phyloP scores from a whole-genome alignment of 1,284 basidiomycete species.

The Somion occarium region DNA sequence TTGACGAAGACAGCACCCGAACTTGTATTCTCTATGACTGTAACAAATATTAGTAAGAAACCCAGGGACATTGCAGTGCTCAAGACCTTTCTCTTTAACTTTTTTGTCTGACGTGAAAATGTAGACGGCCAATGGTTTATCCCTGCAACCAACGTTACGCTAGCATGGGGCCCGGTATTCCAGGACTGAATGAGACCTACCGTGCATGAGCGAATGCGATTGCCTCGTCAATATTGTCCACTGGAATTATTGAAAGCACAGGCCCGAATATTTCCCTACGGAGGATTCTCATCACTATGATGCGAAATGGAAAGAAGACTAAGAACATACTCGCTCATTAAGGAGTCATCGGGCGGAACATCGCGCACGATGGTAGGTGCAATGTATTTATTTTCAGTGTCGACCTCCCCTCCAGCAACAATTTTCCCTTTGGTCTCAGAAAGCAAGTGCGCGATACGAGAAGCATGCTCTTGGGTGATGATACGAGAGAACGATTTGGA shows the following conservation, averaged over 20 bases:
- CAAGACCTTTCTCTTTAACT: background rate
- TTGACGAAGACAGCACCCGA: background rate
- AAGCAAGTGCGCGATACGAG: conserved; percentile 60
- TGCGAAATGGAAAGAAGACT: background rate
- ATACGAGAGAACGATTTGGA: conserved; percentile 45
- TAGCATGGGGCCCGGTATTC: too few species aligned
- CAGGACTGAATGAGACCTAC: conserved; percentile 34
- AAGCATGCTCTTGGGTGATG: conserved; percentile 49
- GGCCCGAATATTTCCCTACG: conserved; percentile 35
- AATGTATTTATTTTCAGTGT: conserved; percentile 51
- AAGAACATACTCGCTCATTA: conserved; percentile 70
- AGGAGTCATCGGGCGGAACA: conserved; percentile 31
- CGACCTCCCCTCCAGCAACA: conserved; percentile 62
- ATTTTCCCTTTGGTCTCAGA: conserved; percentile 50
- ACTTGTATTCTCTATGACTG: background rate
- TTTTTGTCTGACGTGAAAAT: conserved; percentile 54
- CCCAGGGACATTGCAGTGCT: too few species aligned
- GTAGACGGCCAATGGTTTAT: conserved; percentile 75
- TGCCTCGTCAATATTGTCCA: conserved; percentile 68
- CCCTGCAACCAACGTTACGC: conserved; percentile 44
- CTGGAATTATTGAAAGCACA: conserved; percentile 68
- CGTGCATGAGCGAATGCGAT: conserved; percentile 64
- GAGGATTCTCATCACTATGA: background rate
- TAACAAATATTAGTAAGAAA: too few species aligned
- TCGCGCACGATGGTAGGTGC: conserved; percentile 61